Percentiles rank a stretch among this genome's conserved stretches.
phyloP scores from a whole-genome alignment of 1,284 basidiomycete species.

The Puccinia polysora region DNA sequence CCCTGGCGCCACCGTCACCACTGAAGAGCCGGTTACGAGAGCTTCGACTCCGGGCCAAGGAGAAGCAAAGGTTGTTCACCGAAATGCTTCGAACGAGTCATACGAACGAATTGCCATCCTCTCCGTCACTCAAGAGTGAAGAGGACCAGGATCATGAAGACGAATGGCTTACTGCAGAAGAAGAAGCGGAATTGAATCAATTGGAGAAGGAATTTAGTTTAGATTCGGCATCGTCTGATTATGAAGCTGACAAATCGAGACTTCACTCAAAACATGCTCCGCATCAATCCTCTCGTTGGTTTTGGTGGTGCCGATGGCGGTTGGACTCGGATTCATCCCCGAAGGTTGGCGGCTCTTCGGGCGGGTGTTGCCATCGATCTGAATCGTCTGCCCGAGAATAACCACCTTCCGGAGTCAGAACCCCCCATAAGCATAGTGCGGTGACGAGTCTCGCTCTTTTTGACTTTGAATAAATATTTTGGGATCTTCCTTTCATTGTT shows the following conservation, averaged over 20 bases:
- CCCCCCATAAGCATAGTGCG: not conserved
- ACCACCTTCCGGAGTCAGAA: not conserved
- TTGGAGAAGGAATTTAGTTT: slow-evolving; percentile 31
- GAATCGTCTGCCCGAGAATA: not conserved
- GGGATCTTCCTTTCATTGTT: too few relatives aligned
- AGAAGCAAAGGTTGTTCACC: slow-evolving; percentile 33
- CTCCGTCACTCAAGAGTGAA: not conserved
- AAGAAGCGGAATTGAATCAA: slow-evolving; percentile 38
- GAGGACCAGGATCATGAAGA: slow-evolving; percentile 15
- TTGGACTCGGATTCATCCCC: slow-evolving; percentile 5
- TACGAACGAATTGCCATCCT: not conserved
- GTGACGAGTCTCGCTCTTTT: too few relatives aligned
- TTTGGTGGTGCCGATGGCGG: slow-evolving; percentile 29
- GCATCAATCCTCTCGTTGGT: slow-evolving; percentile 6
- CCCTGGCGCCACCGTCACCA: slow-evolving; percentile 17
- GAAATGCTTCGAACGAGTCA: slow-evolving; percentile 13
- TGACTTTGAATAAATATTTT: too few relatives aligned
- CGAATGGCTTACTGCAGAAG: slow-evolving; percentile 25
- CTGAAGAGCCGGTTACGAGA: slow-evolving; percentile 26
- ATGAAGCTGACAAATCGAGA: too few relatives aligned
- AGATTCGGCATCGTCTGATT: slow-evolving; percentile 18
- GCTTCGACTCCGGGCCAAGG: slow-evolving; percentile 20
- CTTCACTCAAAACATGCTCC: not conserved
- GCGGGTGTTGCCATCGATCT: not conserved
- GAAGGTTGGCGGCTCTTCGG: not conserved